Evolutionary conservation across 495 filamentous ascomycete genomes (phyloP).

Genomic region (Talaromyces proteolyticus): DNA sequence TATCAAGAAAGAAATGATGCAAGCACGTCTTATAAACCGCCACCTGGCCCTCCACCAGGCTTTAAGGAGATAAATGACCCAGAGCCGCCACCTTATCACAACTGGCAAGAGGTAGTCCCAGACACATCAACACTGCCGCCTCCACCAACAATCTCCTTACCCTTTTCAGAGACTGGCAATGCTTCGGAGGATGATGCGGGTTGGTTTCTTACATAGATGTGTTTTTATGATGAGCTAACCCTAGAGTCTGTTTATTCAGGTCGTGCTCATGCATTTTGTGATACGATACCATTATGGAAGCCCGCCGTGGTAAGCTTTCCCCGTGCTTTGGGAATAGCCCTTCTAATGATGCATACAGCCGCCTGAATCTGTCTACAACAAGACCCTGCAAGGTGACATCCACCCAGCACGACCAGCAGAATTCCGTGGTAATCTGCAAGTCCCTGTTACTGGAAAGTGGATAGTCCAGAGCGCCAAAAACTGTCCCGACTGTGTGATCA

Average conservation of each 20-base stretch:
- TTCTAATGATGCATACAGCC: constrained; percentile 16
- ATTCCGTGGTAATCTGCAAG: constrained; percentile 36
- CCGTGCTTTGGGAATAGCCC: not conserved
- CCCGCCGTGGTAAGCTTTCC: constrained; percentile 30
- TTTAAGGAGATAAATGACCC: constrained; percentile 4
- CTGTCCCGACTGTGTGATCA: constrained; percentile 38
- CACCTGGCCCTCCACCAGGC: constrained; percentile 20
- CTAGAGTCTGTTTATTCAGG: too few relatives aligned
- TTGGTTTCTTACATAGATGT: not conserved
- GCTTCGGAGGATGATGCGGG: constrained; percentile 58
- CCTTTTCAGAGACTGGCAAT: constrained; percentile 67
- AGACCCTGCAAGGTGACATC: constrained; percentile 36
- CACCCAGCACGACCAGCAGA: constrained; percentile 38
- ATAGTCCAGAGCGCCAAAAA: constrained; percentile 31
- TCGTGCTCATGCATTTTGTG: constrained; percentile 67
- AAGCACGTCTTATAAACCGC: constrained; percentile 14
- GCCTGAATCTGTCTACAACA: constrained; percentile 28
- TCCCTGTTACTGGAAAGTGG: constrained; percentile 32
- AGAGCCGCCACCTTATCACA: constrained; percentile 60
- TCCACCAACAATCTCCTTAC: constrained; percentile 65
- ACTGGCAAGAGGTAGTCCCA: constrained; percentile 73
- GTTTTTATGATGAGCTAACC: not conserved
- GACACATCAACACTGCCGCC: constrained; percentile 79
- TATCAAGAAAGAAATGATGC: too few relatives aligned
- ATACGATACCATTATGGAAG: constrained; percentile 51